Conservation (phyloP, 1,139 yeast genomes). For the Trichomonascaceae sp. region DNA sequence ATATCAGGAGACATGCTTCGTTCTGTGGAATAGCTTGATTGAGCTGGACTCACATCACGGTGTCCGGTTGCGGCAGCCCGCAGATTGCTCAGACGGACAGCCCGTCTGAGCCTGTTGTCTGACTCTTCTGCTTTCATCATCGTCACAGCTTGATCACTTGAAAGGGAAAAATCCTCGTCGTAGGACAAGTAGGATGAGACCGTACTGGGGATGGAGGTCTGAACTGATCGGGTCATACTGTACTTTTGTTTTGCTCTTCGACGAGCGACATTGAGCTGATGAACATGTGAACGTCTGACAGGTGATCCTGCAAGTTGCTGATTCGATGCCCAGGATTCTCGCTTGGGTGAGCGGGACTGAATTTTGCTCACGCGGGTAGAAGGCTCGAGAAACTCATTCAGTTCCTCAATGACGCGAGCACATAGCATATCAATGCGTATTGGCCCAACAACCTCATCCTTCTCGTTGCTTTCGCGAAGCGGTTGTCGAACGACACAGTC, state of each 20-base stretch:
- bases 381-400: constrained; percentile 27
- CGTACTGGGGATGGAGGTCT: neutral
- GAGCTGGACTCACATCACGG: too few relatives aligned
- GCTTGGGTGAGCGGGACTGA: neutral
- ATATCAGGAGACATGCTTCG: too few relatives aligned
- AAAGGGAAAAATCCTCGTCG: neutral
- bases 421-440: constrained; percentile 62
- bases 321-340: constrained; percentile 1
- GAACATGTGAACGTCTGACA: constrained; percentile 4
- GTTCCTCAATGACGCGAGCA: constrained; percentile 68
- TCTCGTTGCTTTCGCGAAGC: too few relatives aligned
- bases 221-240: neutral
- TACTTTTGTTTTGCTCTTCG: neutral
- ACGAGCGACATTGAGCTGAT: neutral
- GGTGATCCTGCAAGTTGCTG: constrained; percentile 5
- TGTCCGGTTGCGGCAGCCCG: too few relatives aligned
- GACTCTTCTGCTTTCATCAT: too few relatives aligned
- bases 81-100: neutral
- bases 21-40: too few relatives aligned
- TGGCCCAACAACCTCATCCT: too few relatives aligned
- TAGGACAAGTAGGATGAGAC: neutral
- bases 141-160: neutral
- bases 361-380: too few relatives aligned
- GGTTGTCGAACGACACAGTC: too few relatives aligned
- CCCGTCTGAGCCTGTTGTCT: neutral